These are phyloP conservation scores for Leccinum broughii DNA, from an alignment of 768 basidiomycete genomes.

Conservation along the genomic window DNA sequence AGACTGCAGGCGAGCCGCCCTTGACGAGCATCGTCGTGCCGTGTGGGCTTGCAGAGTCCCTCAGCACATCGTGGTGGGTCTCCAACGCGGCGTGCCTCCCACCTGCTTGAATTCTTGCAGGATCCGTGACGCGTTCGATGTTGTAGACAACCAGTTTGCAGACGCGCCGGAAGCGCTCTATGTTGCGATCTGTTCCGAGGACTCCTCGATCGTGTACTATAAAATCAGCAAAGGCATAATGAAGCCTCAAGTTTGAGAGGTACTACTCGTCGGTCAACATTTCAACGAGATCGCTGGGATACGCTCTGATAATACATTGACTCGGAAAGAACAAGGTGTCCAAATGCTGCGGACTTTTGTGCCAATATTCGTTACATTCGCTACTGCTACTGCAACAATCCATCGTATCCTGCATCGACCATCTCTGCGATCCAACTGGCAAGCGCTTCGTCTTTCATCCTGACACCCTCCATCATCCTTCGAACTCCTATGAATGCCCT, in stretches of 20 bases:
- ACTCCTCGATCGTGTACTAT: constrained; percentile 85
- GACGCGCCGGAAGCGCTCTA: constrained; percentile 48
- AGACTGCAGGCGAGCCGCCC: constrained; percentile 44
- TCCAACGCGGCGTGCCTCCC: no score
- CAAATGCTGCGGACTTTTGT: constrained; percentile 3
- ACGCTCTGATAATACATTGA: neutral
- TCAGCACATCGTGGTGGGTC: constrained; percentile 62
- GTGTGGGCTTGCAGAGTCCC: constrained; percentile 63
- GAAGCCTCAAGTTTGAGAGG: constrained; percentile 59
- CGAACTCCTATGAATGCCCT: constrained; percentile 67
- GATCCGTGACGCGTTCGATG: constrained; percentile 57
- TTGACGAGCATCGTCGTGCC: constrained; percentile 50
- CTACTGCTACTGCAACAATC: constrained; percentile 25
- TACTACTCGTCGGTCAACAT: no score
- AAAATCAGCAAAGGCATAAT: constrained; percentile 76
- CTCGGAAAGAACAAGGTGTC: neutral
- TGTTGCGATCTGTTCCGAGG: constrained; percentile 71
- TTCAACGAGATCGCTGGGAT: neutral
- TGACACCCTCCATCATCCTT: constrained; percentile 61
- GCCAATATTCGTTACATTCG: neutral
- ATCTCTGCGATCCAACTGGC: constrained; percentile 63
- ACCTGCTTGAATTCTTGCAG: constrained; percentile 34
- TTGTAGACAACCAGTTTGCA: constrained; percentile 34
- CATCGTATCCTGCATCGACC: constrained; percentile 48
- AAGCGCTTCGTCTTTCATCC: constrained; percentile 62